Percentiles rank a stretch among this genome's conserved stretches.
These are phyloP conservation scores for Gentiana straminea DNA, from an alignment of 257 asterid species.

Conservation along the genomic window DNA sequence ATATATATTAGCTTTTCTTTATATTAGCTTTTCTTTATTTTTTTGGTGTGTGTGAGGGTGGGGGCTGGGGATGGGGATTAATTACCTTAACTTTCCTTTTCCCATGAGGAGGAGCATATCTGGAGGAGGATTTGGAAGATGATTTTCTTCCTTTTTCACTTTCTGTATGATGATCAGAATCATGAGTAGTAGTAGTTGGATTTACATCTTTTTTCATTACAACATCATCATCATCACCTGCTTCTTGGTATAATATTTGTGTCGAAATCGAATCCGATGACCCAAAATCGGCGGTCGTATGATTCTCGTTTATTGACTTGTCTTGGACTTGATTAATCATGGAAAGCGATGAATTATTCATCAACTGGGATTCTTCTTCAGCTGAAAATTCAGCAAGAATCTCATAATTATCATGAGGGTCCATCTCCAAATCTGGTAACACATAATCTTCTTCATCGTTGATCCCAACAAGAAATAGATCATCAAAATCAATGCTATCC, in stretches of 20 bases:
- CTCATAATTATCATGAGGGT: slow-evolving; percentile 21
- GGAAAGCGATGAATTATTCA: slow-evolving; percentile 6
- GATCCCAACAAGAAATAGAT: slow-evolving; percentile 48
- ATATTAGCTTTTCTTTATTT: too few species aligned
- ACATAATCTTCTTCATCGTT: slow-evolving; percentile 32
- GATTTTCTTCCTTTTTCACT: slow-evolving; percentile 40
- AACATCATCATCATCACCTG: slow-evolving; percentile 21
- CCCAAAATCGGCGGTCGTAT: slow-evolving; percentile 16
- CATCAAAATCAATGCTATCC: slow-evolving; percentile 76
- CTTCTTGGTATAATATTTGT: slow-evolving; percentile 17
- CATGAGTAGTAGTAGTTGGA: slow-evolving; percentile 7
- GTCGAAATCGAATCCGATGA: slow-evolving; percentile 35
- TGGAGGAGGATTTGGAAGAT: slow-evolving; percentile 21
- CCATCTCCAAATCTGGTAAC: slow-evolving; percentile 80
- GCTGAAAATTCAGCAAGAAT: slow-evolving; percentile 51
- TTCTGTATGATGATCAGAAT: not conserved
- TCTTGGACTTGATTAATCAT: slow-evolving; percentile 12
- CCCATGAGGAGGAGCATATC: slow-evolving; percentile 5
- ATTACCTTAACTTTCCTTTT: slow-evolving; percentile 81
- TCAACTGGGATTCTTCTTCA: slow-evolving; percentile 31
- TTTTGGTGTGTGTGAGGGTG: too few species aligned
- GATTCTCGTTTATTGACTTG: slow-evolving; percentile 21
- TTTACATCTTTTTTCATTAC: slow-evolving; percentile 19
- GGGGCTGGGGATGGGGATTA: too few species aligned
- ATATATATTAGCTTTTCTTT: too few species aligned